Percentiles rank a stretch among this genome's conserved stretches.
Conservation (phyloP, 2,329 filamentous ascomycete genomes). For the Claviceps maximensis region DNA sequence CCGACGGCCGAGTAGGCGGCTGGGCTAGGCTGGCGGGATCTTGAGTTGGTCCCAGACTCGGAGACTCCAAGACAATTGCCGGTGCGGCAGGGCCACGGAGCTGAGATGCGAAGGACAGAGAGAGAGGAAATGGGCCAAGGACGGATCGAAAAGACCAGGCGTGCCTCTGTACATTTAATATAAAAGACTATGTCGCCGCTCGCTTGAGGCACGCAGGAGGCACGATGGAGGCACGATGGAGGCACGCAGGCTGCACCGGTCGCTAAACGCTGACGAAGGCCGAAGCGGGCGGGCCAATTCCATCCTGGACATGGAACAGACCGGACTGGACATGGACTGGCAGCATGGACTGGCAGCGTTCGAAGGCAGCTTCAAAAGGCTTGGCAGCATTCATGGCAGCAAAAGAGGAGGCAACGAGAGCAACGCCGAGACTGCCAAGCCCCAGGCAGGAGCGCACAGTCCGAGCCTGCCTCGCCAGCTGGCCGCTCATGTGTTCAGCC, state of each 20-base stretch:
- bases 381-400: conserved; percentile 9
- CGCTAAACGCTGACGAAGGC: not conserved
- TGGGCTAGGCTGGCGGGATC: not conserved
- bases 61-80: not conserved
- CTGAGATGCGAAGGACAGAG: not conserved
- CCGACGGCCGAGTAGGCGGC: not conserved
- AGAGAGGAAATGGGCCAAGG: not conserved
- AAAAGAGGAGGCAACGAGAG: conserved; percentile 6
- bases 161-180: conserved; percentile 3
- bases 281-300: not conserved
- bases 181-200: not conserved
- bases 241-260: not conserved
- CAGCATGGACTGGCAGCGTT: conserved; percentile 1
- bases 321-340: too few species aligned
- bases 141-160: not conserved
- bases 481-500: not conserved
- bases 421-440: conserved; percentile 12
- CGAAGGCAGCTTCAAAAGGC: conserved; percentile 6
- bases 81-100: not conserved
- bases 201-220: not conserved
- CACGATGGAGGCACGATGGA: not conserved
- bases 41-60: not conserved
- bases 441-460: conserved; percentile 4
- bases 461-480: conserved; percentile 1
- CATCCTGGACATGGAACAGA: conserved; percentile 1